phyloP scores from a whole-genome alignment of 2,329 filamentous ascomycete species.

The Lachnum nothofagi region DNA sequence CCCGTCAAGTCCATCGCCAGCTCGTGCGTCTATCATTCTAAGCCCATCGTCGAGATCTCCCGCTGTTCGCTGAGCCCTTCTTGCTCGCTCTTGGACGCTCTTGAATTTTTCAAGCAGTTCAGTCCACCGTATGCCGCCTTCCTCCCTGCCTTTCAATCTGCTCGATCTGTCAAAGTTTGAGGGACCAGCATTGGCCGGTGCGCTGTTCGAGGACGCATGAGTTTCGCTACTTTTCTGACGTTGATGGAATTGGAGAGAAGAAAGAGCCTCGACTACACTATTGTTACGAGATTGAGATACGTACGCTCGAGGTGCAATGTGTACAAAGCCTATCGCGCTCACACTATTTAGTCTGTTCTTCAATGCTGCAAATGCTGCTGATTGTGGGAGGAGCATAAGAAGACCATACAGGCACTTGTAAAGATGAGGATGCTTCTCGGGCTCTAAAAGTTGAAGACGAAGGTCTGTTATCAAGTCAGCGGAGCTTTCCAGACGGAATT shows the following conservation, averaged over 20 bases:
- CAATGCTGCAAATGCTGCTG: conserved; percentile 89
- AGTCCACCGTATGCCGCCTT: conserved; percentile 80
- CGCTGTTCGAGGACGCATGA: conserved; percentile 36
- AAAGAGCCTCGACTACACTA: conserved; percentile 31
- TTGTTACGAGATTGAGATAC: conserved; percentile 40
- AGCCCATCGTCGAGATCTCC: conserved; percentile 45
- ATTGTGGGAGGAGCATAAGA: conserved; percentile 96
- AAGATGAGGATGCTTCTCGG: conserved; percentile 87
- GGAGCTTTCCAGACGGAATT: background rate
- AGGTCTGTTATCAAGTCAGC: conserved; percentile 57
- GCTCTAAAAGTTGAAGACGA: conserved; percentile 88
- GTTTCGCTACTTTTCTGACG: conserved; percentile 30
- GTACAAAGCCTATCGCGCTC: conserved; percentile 91
- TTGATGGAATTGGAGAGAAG: conserved; percentile 30
- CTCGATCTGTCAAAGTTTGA: conserved; percentile 68
- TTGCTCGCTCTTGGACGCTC: conserved; percentile 78
- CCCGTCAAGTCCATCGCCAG: conserved; percentile 28
- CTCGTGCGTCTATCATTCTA: conserved; percentile 42
- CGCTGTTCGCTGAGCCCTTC: conserved; percentile 59
- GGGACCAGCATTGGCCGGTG: conserved; percentile 43
- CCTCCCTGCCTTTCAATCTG: conserved; percentile 73
- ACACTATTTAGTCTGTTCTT: conserved; percentile 97
- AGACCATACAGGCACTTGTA: conserved; percentile 98
- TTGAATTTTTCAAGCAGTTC: conserved; percentile 95
- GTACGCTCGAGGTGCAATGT: conserved; percentile 74